A percentile compares a stretch with the other conserved stretches of the same genome.
phyloP scores from a whole-genome alignment of 805 yeast species.

The Hermanozyma aechmeae region DNA sequence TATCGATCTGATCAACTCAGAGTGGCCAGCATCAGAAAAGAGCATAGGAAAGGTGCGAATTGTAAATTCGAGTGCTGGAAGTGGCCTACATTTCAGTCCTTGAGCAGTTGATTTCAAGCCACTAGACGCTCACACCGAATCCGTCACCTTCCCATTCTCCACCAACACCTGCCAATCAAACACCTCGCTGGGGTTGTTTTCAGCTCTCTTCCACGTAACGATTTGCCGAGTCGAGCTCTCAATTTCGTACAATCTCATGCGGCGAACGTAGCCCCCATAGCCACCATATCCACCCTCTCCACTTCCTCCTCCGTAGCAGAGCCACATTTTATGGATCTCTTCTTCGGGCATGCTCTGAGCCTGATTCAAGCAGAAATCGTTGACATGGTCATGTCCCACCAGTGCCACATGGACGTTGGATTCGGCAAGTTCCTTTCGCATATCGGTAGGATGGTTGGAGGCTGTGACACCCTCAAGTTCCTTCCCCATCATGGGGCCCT shows the following conservation, averaged over 20 bases:
- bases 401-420: conserved; percentile 66
- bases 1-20: no score
- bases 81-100: no score
- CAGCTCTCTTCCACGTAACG: conserved; percentile 66
- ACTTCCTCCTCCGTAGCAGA: conserved; percentile 88
- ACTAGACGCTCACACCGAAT: no score
- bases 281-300: conserved; percentile 98
- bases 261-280: conserved; percentile 76
- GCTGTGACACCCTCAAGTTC: conserved; percentile 71
- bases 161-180: conserved; percentile 44
- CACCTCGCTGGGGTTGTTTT: conserved; percentile 38
- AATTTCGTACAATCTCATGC: conserved; percentile 65
- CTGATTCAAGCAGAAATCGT: conserved; percentile 76
- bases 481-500: conserved; percentile 48
- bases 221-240: conserved; percentile 41
- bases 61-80: no score
- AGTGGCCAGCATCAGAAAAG: no score
- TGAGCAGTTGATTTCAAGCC: no score
- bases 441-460: conserved; percentile 62
- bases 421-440: conserved; percentile 46
- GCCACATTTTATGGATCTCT: conserved; percentile 45
- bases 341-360: conserved; percentile 15
- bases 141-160: no score
- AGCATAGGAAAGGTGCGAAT: no score
- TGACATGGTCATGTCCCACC: conserved; percentile 95